These are phyloP conservation scores for Malassezia caprae DNA, from an alignment of 1,284 basidiomycete genomes.

Conservation along the genomic window DNA sequence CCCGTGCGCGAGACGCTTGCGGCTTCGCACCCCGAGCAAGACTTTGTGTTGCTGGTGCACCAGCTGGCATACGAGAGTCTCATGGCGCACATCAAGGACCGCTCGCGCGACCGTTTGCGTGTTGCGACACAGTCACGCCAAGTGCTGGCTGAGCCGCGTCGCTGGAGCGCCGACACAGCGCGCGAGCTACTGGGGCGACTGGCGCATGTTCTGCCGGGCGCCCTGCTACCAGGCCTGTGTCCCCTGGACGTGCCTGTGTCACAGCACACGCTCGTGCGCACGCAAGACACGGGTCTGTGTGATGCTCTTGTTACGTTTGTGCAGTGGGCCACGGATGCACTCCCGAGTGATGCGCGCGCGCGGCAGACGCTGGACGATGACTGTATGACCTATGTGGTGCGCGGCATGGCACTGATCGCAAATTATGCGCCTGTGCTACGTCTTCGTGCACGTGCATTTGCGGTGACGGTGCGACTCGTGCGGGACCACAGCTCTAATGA, in stretches of 20 bases:
- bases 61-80: conserved; percentile 16
- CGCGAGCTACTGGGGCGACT: conserved; percentile 9
- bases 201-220: not conserved
- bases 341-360: not conserved
- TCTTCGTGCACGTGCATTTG: conserved; percentile 5
- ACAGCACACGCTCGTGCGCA: not conserved
- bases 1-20: not conserved
- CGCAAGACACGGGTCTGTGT: not conserved
- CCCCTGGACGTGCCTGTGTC: not conserved
- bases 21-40: not conserved
- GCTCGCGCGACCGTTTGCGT: conserved; percentile 10
- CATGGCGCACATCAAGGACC: conserved; percentile 10
- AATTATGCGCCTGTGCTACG: not conserved
- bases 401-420: conserved; percentile 5
- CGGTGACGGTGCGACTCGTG: not conserved
- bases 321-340: conserved; percentile 3
- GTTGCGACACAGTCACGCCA: conserved; percentile 1
- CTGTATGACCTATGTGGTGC: not conserved
- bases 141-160: not conserved
- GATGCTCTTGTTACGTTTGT: conserved; percentile 5
- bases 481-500: conserved; percentile 2
- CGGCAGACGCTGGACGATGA: not conserved
- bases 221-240: not conserved
- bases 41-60: conserved; percentile 10
- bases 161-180: conserved; percentile 7